Base-by-base conservation (phyloP, 176 grass and related monocot species). In the Rhynchospora breviuscula region DNA sequence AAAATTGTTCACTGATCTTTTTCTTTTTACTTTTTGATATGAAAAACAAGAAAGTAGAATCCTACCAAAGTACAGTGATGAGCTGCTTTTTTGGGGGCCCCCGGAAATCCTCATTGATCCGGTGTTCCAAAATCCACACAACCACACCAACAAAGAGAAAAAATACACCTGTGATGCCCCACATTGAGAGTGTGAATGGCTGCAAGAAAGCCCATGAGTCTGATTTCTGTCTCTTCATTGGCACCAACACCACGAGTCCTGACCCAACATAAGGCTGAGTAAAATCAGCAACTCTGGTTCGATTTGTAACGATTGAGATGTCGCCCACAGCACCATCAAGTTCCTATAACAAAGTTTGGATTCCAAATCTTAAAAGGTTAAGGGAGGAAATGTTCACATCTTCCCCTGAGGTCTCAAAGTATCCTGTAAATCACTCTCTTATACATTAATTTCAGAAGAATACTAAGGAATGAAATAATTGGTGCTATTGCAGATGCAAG, bases 101-200 rank as follows among this genome's bases (percentile, higher is more conserved):
- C 2, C 94, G 94, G 79, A 97, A 97, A 0, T 97, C 91, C 79
- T 97, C 94, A 86, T 97, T 97, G 67, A 87, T 90, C 81, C 94
- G 87, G 76, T 97, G 94, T 78, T 97, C 91, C 60, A 97, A 90
- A 87, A 97, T 23, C 91, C 91, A 97, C 91, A 97, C 58, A 80
- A 90, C 91, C 2, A 86, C 53, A 85, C 94, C 94, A 67, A 97
- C 62, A 33, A 97, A 63, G 52, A 97, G 84, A 88, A 97, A 93
- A 85, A 87, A 97, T 23, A 97, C 0, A n/a, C 91, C 94, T 45
- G 91, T 97, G 76, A 97, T 71, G 46, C 59, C 84, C 91, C 94
- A 97, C 94, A 97, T 91, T 67, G 15, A 86, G 74, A 90, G 84
- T 40, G 91, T 93, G 78, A 97, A 97, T 85, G 91, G 94, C 80